Base-by-base conservation (phyloP, 129 eudicot species). In the Apium graveolens region DNA sequence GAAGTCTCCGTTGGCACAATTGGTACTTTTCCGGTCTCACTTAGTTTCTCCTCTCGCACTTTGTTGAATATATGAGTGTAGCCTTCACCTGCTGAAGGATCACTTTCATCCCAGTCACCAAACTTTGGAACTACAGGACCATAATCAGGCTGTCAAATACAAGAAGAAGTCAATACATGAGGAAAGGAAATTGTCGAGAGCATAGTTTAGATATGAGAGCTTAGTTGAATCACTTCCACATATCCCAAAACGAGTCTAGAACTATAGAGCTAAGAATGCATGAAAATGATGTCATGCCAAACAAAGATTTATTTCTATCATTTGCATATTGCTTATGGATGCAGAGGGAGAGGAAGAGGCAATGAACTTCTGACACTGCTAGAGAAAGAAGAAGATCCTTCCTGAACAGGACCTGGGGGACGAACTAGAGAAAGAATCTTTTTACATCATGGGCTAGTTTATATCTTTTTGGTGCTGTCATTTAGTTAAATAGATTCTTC, bases 61-160 rank as follows among this genome's bases (percentile, higher is more conserved):
- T 74, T 84, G 80, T 79, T 79, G 73, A 93, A 90, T 76, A 90
- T 86, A 43, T 80, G 88, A 62, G 89, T 85, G 82, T 70, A 93
- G 13, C 96, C 96, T 83, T 90, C 98, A 70, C 87, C 98, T 62
- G 97, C 78, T 70, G 98, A 70, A 5, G 93, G 97, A 78, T 93
- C 91, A 72, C 7, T 87, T 75, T 86, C 98, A 76, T 91, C 95
- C 97, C 97, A 91, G 51, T 89, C 96, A 49, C 97, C 97, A 82
- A 93, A 93, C 66, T 86, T 89, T 11, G 98, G 96, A 80, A 93
- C 77, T 43, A 49, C 60, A 6, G 77, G 57, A n/a, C 39, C 38
- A 21, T 44, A 39, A 73, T 73, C 77, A 73, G 77, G 57, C 77
- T 73, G 60, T 73, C 77, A 73, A 43, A 12, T 73, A 48, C 21